Percentiles rank a stretch among this genome's conserved stretches.
Conservation (phyloP, 768 basidiomycete species). For the Tremella mesenterica region DNA sequence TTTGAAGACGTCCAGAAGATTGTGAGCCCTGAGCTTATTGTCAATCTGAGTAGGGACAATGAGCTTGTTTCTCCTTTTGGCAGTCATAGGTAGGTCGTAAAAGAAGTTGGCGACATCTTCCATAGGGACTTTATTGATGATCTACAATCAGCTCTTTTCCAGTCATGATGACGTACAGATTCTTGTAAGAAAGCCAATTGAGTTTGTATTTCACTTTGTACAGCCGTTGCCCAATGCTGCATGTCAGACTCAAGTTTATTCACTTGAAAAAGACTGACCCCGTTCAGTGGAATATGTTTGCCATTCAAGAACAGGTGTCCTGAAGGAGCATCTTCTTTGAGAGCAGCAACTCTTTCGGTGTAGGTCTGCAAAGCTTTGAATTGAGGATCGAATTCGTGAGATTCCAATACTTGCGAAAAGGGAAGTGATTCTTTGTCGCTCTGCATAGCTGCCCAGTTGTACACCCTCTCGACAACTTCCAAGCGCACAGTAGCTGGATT, state of each 20-base stretch:
- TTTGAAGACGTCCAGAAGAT: conserved; percentile 53
- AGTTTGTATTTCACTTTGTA: conserved; percentile 55
- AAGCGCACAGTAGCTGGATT: conserved; percentile 20
- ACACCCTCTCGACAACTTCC: conserved; percentile 15
- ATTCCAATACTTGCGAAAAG: conserved; percentile 32
- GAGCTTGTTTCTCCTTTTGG: conserved; percentile 62
- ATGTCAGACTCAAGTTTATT: background rate
- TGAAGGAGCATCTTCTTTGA: conserved; percentile 35
- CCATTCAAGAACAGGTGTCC: conserved; percentile 86
- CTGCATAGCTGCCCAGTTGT: conserved; percentile 11
- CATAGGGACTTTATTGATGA: conserved; percentile 8
- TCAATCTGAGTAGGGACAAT: conserved; percentile 55
- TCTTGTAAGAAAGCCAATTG: conserved; percentile 67
- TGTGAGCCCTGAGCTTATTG: conserved; percentile 52
- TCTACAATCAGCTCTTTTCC: conserved; percentile 52
- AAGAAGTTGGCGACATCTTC: conserved; percentile 63
- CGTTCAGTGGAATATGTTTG: conserved; percentile 61
- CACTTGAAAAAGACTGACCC: conserved; percentile 50
- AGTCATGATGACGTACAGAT: conserved; percentile 48
- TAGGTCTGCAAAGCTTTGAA: conserved; percentile 54
- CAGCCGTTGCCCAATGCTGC: conserved; percentile 58
- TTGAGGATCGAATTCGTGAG: conserved; percentile 30
- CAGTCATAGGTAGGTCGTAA: conserved; percentile 74
- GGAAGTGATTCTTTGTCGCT: conserved; percentile 18
- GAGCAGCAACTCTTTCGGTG: conserved; percentile 54